Percentiles rank a stretch among this genome's conserved stretches.
Conservation (phyloP, 2,329 filamentous ascomycete genomes). For the Fusarium guadeloupense region DNA sequence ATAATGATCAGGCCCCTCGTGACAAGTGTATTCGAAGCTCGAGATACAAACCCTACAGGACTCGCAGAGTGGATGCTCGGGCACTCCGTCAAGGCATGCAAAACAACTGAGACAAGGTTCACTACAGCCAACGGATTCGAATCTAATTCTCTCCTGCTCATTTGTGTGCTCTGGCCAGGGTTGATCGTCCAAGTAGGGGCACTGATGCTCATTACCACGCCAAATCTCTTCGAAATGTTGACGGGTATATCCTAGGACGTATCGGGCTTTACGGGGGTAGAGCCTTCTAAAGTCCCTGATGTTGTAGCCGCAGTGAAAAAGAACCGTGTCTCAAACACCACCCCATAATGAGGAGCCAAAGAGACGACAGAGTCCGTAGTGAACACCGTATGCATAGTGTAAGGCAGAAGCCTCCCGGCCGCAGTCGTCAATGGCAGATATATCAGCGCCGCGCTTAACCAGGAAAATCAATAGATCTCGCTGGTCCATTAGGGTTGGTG, state of each 20-base stretch:
- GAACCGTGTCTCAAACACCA: neutral
- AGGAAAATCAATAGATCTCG: neutral
- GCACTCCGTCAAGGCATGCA: no score
- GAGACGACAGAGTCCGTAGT: neutral
- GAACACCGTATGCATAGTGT: neutral
- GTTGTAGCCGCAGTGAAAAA: neutral
- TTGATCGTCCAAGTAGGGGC: slow-evolving; percentile 5
- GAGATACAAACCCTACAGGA: neutral
- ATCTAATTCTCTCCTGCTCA: neutral
- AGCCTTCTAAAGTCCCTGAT: rapidly evolving
- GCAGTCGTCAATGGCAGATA: neutral
- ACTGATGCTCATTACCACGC: neutral
- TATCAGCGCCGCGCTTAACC: neutral
- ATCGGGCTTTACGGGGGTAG: neutral
- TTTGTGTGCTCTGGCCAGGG: neutral
- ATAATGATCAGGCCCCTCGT: no score
- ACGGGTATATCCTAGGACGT: neutral
- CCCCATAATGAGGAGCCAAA: rapidly evolving
- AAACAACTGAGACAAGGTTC: no score
- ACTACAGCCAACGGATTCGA: neutral
- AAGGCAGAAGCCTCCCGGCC: rapidly evolving
- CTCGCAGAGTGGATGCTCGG: no score
- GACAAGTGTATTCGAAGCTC: no score
- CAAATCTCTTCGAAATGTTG: neutral
- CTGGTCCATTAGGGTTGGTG: no score